Base-by-base conservation (phyloP, 2,329 filamentous ascomycete genomes). In the Fusarium irregulare region DNA sequence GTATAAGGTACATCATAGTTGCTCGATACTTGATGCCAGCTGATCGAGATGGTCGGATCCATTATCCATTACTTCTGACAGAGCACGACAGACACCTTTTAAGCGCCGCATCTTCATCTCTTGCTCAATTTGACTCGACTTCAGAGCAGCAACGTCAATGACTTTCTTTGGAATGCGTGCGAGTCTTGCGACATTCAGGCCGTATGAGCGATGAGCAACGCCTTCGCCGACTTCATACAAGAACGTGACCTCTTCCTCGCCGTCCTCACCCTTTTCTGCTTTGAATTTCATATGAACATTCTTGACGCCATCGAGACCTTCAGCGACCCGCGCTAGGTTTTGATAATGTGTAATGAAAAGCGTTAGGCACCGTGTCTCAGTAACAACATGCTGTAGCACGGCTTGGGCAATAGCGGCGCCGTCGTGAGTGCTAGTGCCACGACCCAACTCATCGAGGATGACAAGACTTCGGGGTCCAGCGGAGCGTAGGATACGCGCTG, bases 281-380 rank as follows among this genome's bases (percentile, higher is more conserved):
- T 87, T 89, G 80, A 99, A 99, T 54, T 88, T 89, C 95, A 99
- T 98, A 78, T 99, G 96, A 48, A 98, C 93, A 78, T 98, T 98
- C 73, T 86, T 89, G 73, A 98, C 91, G 5, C 86, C 85, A 9
- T 84, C 79, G 62, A 97, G 92, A 3, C 88, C 89, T 27, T 89
- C 87, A 12, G 90, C 91, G 68, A 97, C 86, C 48, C 84, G 83
- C 12, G 90, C 89, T 1, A 99, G 87, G 70, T 91, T 91, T 81
- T 99, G 96, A 79, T 99, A 99, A 81, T 99, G 96, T 6, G 96
- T 99, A 79, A 99, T 97, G 83, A 99, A 99, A 44, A 99, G 85
- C 8, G 93, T 97, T 48, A 98, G 85, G 66, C 93, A 93, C 56
- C 87, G 85, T 1, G 91, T 87, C 18, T 94, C 87, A 25, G 89